These are phyloP conservation scores for Naganishia vaughanmartiniae DNA, from an alignment of 768 basidiomycete genomes.

Conservation along the genomic window DNA sequence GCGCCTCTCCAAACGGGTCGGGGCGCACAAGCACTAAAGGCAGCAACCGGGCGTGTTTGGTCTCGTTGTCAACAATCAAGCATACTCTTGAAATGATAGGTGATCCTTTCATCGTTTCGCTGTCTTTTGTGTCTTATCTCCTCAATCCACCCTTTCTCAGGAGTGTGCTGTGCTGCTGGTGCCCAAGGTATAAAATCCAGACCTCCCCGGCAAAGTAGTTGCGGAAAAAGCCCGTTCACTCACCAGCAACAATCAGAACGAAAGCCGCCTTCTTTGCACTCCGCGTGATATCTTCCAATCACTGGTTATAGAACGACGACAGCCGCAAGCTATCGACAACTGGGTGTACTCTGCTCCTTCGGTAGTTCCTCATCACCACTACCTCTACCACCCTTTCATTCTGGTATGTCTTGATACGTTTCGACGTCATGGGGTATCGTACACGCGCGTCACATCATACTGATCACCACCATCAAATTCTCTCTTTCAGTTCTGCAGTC, in stretches of 20 bases:
- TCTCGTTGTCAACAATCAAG: conserved; percentile 12
- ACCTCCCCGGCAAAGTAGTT: not conserved
- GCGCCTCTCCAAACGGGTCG: too few relatives aligned
- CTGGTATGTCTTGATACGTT: too few relatives aligned
- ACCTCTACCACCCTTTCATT: not conserved
- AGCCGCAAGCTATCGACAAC: not conserved
- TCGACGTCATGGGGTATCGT: too few relatives aligned
- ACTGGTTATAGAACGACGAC: not conserved
- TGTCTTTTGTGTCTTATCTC: conserved; percentile 10
- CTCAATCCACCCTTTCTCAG: conserved; percentile 13
- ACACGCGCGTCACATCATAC: too few relatives aligned
- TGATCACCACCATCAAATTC: conserved; percentile 1
- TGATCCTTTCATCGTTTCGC: conserved; percentile 14
- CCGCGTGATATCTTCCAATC: conserved; percentile 6
- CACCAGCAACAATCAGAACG: not conserved
- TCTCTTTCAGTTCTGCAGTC: not conserved
- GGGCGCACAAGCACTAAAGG: too few relatives aligned
- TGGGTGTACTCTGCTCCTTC: not conserved
- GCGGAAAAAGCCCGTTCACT: not conserved
- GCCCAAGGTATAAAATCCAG: conserved; percentile 18
- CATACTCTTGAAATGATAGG: conserved; percentile 4
- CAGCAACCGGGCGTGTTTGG: too few relatives aligned
- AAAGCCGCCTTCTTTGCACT: conserved; percentile 14
- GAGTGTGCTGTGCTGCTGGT: conserved; percentile 4
- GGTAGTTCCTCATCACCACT: not conserved